Evolutionary conservation across 1,139 yeast genomes (phyloP).

Genomic region (Lodderomyces oxycetoniae): DNA sequence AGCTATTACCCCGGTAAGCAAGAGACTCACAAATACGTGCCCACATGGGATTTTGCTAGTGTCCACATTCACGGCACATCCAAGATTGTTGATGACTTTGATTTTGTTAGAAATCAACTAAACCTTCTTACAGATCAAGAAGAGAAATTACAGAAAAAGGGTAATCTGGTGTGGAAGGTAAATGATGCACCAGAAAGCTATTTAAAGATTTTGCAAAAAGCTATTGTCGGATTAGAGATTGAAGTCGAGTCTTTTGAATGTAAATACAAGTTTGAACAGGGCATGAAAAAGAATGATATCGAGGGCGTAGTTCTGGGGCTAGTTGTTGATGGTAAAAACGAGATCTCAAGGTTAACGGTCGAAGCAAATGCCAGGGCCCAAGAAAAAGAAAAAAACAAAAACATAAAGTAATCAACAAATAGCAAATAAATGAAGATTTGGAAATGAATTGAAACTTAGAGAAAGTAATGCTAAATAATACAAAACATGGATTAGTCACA

Average conservation of each 20-base stretch:
- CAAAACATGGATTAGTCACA: too few species aligned
- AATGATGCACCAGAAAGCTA: constrained; percentile 56
- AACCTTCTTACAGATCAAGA: constrained; percentile 44
- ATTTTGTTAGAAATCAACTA: constrained; percentile 46
- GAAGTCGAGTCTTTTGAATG: constrained; percentile 48
- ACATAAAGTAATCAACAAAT: too few species aligned
- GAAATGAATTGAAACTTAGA: too few species aligned
- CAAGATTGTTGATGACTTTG: constrained; percentile 41
- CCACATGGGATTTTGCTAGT: constrained; percentile 69
- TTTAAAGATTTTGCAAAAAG: constrained; percentile 41
- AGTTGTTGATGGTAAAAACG: constrained; percentile 21
- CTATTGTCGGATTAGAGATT: constrained; percentile 58
- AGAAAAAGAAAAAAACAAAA: constrained; percentile 1
- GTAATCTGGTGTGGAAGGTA: constrained; percentile 46
- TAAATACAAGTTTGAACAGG: constrained; percentile 62
- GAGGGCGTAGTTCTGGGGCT: constrained; percentile 52
- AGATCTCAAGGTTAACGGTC: constrained; percentile 21
- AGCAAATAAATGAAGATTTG: too few species aligned
- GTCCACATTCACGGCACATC: constrained; percentile 59
- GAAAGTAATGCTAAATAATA: not conserved
- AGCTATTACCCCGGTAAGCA: constrained; percentile 56
- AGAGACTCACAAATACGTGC: constrained; percentile 59
- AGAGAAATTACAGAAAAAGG: constrained; percentile 34
- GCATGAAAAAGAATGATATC: constrained; percentile 38
- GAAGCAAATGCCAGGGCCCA: constrained; percentile 17